These are phyloP conservation scores for Neoconidiobolus thromboides DNA, from an alignment of 371 early-diverging fungal species.

Conservation along the genomic window DNA sequence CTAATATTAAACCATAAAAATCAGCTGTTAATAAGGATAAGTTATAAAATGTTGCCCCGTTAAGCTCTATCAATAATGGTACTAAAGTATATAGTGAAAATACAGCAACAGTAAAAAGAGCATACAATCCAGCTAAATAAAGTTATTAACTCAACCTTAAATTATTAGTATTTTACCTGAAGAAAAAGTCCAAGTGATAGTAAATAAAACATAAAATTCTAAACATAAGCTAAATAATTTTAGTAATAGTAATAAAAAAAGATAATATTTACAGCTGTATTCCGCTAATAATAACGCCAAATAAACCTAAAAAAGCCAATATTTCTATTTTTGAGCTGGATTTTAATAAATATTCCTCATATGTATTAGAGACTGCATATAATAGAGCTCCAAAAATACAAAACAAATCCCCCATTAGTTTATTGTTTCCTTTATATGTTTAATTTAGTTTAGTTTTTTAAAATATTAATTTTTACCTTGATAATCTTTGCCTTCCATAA, in stretches of 20 bases:
- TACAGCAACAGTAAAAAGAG: slow-evolving; percentile 40
- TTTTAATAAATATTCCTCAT: slow-evolving; percentile 44
- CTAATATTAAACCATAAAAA: slow-evolving; percentile 51
- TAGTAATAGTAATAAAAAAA: not conserved
- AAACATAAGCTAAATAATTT: slow-evolving; percentile 17
- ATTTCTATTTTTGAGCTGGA: slow-evolving; percentile 47
- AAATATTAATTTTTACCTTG: not conserved
- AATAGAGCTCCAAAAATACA: slow-evolving; percentile 44
- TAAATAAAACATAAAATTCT: slow-evolving; percentile 26
- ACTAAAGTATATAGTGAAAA: slow-evolving; percentile 42
- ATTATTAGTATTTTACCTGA: slow-evolving; percentile 4
- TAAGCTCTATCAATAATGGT: slow-evolving; percentile 41
- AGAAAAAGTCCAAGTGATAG: slow-evolving; percentile 16
- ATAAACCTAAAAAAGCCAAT: slow-evolving; percentile 44
- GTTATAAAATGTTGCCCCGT: slow-evolving; percentile 56
- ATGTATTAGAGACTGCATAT: slow-evolving; percentile 46
- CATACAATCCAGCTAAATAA: slow-evolving; percentile 27
- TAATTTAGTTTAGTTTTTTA: too few relatives aligned
- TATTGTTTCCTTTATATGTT: slow-evolving; percentile 19
- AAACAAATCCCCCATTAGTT: slow-evolving; percentile 45
- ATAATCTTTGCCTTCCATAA: slow-evolving; percentile 4
- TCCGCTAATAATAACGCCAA: slow-evolving; percentile 44
- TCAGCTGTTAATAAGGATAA: slow-evolving; percentile 55
- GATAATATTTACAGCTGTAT: slow-evolving; percentile 26
- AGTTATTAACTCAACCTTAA: slow-evolving; percentile 5